These are phyloP conservation scores for Trametes versicolor DNA, from an alignment of 1,284 basidiomycete species.

Conservation along the genomic window DNA sequence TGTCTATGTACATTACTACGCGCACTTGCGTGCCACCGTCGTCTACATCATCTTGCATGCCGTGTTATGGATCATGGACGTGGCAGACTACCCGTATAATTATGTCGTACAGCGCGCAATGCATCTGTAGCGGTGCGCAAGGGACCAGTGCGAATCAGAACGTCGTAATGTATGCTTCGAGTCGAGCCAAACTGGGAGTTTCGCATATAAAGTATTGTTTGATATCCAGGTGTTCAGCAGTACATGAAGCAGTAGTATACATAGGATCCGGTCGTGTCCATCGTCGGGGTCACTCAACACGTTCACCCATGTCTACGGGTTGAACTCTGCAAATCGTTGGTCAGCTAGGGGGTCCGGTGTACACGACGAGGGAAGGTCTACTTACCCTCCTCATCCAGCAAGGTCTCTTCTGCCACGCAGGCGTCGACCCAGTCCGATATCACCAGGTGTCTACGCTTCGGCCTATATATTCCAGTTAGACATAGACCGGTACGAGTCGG, in stretches of 20 bases:
- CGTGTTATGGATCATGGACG: too few relatives aligned
- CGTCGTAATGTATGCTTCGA: too few relatives aligned
- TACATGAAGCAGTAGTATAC: constrained; percentile 3
- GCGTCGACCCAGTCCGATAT: constrained; percentile 80
- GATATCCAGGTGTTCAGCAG: neutral
- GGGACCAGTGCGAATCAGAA: too few relatives aligned
- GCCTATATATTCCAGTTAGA: constrained; percentile 51
- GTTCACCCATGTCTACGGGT: neutral
- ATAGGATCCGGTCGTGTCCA: neutral
- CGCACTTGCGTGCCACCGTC: too few relatives aligned
- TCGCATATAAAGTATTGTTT: neutral
- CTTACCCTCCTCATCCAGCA: constrained; percentile 84
- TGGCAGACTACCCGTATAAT: too few relatives aligned
- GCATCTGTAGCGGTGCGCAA: too few relatives aligned
- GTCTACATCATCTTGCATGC: too few relatives aligned
- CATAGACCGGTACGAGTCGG: neutral
- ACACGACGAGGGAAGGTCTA: neutral
- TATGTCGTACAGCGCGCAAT: too few relatives aligned
- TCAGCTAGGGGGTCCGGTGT: too few relatives aligned
- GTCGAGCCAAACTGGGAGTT: too few relatives aligned
- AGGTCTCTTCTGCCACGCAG: constrained; percentile 81
- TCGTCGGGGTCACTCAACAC: neutral
- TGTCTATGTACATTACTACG: too few relatives aligned
- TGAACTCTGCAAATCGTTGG: constrained; percentile 5
- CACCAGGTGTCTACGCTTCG: constrained; percentile 82